These are phyloP conservation scores for Asclepias syriaca DNA, from an alignment of 257 asterid genomes.

Conservation along the genomic window DNA sequence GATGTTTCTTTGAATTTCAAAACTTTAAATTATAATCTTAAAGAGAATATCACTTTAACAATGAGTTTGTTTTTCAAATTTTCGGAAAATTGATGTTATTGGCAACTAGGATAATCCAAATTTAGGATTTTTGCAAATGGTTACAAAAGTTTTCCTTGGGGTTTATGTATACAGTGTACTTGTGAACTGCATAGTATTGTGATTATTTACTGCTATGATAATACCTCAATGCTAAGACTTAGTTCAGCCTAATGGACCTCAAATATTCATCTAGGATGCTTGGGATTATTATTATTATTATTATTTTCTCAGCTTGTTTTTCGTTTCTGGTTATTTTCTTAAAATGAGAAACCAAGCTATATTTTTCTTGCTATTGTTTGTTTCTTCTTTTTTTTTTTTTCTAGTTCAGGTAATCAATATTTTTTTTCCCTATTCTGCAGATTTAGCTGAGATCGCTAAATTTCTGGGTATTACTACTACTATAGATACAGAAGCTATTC, in stretches of 20 bases:
- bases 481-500: slow-evolving; percentile 86
- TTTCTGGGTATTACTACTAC: slow-evolving; percentile 88
- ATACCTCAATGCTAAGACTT: neutral
- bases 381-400: neutral
- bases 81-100: neutral
- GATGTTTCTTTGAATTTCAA: neutral
- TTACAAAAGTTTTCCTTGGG: neutral
- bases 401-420: neutral
- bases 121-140: neutral
- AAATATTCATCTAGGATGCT: neutral
- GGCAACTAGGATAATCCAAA: neutral
- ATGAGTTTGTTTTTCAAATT: neutral
- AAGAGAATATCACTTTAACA: too few relatives aligned
- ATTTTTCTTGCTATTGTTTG: neutral
- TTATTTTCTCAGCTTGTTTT: neutral
- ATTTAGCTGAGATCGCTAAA: slow-evolving; percentile 96
- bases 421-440: slow-evolving; percentile 35
- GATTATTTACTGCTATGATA: neutral
- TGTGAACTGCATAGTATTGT: neutral
- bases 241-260: neutral
- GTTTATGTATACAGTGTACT: neutral
- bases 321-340: neutral
- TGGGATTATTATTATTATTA: neutral
- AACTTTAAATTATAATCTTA: neutral
- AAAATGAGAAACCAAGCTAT: neutral